Base-by-base conservation (phyloP, 2,329 filamentous ascomycete genomes). In the Dactylellina haptotyla region DNA sequence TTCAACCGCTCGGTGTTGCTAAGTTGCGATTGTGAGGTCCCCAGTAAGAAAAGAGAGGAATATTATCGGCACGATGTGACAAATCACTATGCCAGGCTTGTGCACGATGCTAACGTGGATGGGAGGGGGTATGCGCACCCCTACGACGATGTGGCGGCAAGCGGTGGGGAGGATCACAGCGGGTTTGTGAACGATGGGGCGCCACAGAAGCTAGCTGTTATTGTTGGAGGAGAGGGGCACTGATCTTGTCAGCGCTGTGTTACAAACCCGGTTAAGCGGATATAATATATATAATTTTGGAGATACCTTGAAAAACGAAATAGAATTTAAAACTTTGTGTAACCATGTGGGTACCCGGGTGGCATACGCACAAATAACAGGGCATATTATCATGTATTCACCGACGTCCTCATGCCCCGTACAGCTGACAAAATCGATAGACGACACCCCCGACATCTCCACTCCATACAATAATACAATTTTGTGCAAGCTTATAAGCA, bases 1-100 rank as follows among this genome's bases (percentile, higher is more conserved):
- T 87, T 94, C 78, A 92, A 93, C 81, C 85, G 91, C 20, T 88
- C 86, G 32, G 93, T 89, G 9, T 81, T 95, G 72, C 80, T 90
- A 54, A 78, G 80, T 18, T 75, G 72, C 26, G 70, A 67, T 9
- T 43, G 46, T 28, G 70, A 64, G 41, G 26, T 67, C 1, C 62
- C 70, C 14, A 46, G 43, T 5, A 81, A 85, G 76, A 59, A 79
- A n/a, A 77, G 78, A 75, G 87, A 86, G 81, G 79, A 78, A 6
- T 90, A 88, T 78, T 90, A 90, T 80, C 76, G 79, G 41, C 80
- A 84, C 12, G 64, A 76, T 2, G 79, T 85, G 51, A 89, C 88
- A 43, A 90, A 91, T 80, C 88, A 91, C 79, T 91, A 89, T 79
- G 82, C 87, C 51, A 83, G 88, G 65, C 85, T 90, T 75, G 85